A percentile compares a stretch with the other conserved stretches of the same genome.
Evolutionary conservation across 768 basidiomycete genomes (phyloP).

Genomic region (Gymnopilus junonius): DNA sequence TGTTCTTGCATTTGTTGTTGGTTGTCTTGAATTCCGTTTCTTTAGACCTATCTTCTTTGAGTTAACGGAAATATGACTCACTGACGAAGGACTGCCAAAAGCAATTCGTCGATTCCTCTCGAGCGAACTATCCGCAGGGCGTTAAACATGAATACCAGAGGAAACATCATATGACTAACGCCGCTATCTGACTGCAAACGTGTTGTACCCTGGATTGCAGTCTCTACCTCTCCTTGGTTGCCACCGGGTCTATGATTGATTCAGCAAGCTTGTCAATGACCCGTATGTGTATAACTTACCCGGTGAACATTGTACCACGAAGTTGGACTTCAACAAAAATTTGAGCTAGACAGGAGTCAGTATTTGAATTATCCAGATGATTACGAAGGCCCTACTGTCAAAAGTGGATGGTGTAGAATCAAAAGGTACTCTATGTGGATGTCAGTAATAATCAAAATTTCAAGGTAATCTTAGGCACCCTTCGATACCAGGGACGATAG

Average conservation of each 20-base stretch:
- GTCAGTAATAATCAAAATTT: not conserved
- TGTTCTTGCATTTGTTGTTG: constrained; percentile 33
- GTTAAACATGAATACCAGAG: not conserved
- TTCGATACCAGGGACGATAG: constrained; percentile 30
- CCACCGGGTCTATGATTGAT: constrained; percentile 30
- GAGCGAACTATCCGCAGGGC: constrained; percentile 25
- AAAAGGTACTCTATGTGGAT: constrained; percentile 26
- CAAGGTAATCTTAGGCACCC: not conserved
- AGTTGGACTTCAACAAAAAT: constrained; percentile 50
- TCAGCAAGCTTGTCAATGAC: not conserved
- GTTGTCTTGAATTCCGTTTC: constrained; percentile 23
- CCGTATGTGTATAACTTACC: constrained; percentile 25
- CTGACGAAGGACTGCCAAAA: constrained; percentile 47
- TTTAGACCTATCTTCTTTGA: not conserved
- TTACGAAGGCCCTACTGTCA: constrained; percentile 28
- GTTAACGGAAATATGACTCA: constrained; percentile 13
- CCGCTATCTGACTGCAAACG: constrained; percentile 46
- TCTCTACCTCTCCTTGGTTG: constrained; percentile 41
- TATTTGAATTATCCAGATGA: no score
- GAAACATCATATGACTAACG: constrained; percentile 18
- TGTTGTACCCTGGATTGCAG: constrained; percentile 43
- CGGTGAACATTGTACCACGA: constrained; percentile 43
- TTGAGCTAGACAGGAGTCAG: constrained; percentile 26
- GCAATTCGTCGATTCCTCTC: constrained; percentile 48
- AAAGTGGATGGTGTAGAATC: constrained; percentile 48